Percentiles rank a stretch among this genome's conserved stretches.
Conservation (phyloP, 495 filamentous ascomycete species). For the Hypoxylon subgilvum region DNA sequence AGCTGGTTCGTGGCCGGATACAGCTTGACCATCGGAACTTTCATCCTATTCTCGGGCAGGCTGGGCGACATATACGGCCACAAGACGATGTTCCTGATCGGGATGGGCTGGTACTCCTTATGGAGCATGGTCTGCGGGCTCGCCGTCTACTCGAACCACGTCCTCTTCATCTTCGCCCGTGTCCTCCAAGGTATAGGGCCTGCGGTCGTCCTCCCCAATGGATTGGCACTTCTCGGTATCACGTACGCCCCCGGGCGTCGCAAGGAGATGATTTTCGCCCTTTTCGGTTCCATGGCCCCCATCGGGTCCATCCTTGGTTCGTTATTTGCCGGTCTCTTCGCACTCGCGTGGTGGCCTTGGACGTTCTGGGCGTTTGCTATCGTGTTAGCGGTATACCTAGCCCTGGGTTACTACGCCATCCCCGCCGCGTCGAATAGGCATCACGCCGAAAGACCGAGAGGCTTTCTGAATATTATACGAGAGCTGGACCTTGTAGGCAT, state of each 20-base stretch:
- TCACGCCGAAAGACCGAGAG: constrained; percentile 20
- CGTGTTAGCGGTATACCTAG: constrained; percentile 48
- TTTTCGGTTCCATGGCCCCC: constrained; percentile 69
- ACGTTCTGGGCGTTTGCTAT: constrained; percentile 64
- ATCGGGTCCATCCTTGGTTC: constrained; percentile 58
- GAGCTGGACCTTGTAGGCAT: constrained; percentile 60
- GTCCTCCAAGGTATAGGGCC: constrained; percentile 67
- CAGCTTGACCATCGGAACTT: constrained; percentile 66
- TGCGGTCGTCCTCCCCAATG: constrained; percentile 67
- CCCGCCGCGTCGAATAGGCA: constrained; percentile 49
- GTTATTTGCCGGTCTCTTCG: constrained; percentile 58
- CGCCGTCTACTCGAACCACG: constrained; percentile 47
- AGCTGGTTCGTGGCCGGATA: constrained; percentile 66
- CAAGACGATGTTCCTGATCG: constrained; percentile 61
- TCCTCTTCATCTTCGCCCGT: constrained; percentile 63
- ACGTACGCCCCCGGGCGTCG: constrained; percentile 59
- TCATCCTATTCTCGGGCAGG: constrained; percentile 67
- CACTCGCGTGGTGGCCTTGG: constrained; percentile 72
- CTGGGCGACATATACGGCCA: constrained; percentile 66
- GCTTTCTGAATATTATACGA: constrained; percentile 22
- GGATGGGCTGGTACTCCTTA: constrained; percentile 62
- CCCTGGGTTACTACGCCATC: constrained; percentile 52
- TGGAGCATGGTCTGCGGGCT: constrained; percentile 62
- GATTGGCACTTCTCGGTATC: constrained; percentile 64
- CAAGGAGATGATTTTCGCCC: constrained; percentile 68